Evolutionary conservation across 805 yeast species (phyloP), one percentile per base, ranked within the genome.

Genomic region (Yarrowia sp.): DNA sequence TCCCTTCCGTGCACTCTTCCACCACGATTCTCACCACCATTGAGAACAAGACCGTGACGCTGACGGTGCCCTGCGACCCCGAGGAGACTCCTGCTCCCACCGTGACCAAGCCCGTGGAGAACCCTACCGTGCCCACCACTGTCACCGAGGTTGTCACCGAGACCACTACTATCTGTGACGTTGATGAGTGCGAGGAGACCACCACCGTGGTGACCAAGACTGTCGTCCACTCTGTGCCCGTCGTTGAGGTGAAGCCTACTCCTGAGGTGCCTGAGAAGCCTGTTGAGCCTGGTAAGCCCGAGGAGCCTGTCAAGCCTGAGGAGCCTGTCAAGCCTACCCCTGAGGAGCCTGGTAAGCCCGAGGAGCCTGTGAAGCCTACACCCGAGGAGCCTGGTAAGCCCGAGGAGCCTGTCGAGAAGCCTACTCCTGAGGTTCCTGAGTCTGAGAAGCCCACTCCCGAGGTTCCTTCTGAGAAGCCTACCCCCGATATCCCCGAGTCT

Each of bases 361-460:
- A 36, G 41, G 15, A 4, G 35, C 36, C 50, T 16, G 58, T 11
- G 43, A 10, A 36, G 58, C 58, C 58, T 2, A 19, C 58, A 16
- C 42, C 58, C 16, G 58, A 52, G 58, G n/a, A n/a, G 41, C 56
- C 56, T 11, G n/a, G n/a, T n/a, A n/a, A n/a, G n/a, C n/a, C n/a
- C n/a, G n/a, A n/a, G n/a, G n/a, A n/a, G n/a, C n/a, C n/a, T n/a
- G n/a, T n/a, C n/a, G n/a, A n/a, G n/a, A n/a, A n/a, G n/a, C n/a
- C n/a, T n/a, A 26, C 8, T 11, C 22, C 48, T n/a, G 48, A 43
- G 48, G 48, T 15, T 2, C 32, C 61, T 22, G 46, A n/a, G n/a
- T n/a, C 5, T 5, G 32, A 55, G 36, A 26, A 56, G 40, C 63
- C 63, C n/a, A 26, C 63, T 22, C 49, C 64, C 8, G 49, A 42